phyloP scores from a whole-genome alignment of 2,329 filamentous ascomycete genomes.

The Fusarium dimerum region DNA sequence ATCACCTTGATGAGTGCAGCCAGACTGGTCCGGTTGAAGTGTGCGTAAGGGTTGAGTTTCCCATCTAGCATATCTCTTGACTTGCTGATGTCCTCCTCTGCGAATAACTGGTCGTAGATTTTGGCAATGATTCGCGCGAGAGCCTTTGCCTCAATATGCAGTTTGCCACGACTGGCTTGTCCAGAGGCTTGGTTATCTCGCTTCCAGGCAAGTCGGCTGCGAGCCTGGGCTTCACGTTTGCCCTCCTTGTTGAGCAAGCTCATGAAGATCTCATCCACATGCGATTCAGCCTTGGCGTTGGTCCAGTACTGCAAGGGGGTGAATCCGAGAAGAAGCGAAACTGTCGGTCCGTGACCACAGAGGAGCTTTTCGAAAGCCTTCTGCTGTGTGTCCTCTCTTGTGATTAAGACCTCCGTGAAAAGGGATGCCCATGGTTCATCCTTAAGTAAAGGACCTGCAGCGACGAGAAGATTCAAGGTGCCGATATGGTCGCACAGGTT shows the following conservation, averaged over 20 bases:
- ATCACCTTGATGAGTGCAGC: slow-evolving; percentile 41
- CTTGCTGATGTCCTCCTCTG: slow-evolving; percentile 35
- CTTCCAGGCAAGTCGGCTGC: slow-evolving; percentile 39
- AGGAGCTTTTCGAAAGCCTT: slow-evolving; percentile 44
- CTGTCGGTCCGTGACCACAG: slow-evolving; percentile 45
- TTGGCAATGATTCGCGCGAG: slow-evolving; percentile 42
- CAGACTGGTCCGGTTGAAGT: slow-evolving; percentile 42
- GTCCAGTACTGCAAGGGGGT: slow-evolving; percentile 52
- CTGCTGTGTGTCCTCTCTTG: slow-evolving; percentile 25
- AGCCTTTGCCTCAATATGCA: slow-evolving; percentile 38
- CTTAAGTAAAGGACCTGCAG: slow-evolving; percentile 49
- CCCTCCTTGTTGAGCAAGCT: slow-evolving; percentile 14
- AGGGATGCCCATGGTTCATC: slow-evolving; percentile 45
- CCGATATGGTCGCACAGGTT: slow-evolving; percentile 44
- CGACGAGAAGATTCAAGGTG: slow-evolving; percentile 40
- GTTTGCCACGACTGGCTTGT: slow-evolving; percentile 15
- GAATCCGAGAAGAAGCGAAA: slow-evolving; percentile 54
- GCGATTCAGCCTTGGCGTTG: slow-evolving; percentile 44
- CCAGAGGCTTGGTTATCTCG: slow-evolving; percentile 34
- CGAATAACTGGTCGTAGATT: slow-evolving; percentile 49
- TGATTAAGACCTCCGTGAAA: slow-evolving; percentile 48
- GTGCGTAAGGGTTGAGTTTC: slow-evolving; percentile 23
- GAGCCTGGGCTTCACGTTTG: slow-evolving; percentile 24
- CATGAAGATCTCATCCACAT: slow-evolving; percentile 41
- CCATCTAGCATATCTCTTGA: slow-evolving; percentile 6